Conservation (phyloP, 805 yeast genomes). For the Barnettozyma californica region DNA sequence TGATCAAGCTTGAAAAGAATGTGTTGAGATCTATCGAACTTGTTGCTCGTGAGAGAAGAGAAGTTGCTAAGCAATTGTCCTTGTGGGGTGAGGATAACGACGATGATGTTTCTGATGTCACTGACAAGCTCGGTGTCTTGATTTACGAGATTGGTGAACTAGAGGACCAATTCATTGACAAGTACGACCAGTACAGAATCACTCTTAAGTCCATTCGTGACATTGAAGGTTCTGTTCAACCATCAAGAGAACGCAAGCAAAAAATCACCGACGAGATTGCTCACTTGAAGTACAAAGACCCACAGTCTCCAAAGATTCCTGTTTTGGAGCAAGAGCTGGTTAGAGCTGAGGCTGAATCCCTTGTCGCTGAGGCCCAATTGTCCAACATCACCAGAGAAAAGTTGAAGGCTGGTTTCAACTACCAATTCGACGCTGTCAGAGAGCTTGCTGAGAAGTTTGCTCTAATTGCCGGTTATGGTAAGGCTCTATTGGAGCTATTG, state of each 20-base stretch:
- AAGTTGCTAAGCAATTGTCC: constrained; percentile 76
- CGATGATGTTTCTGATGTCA: constrained; percentile 80
- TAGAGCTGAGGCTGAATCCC: constrained; percentile 86
- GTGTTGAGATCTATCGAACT: constrained; percentile 75
- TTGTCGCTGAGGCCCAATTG: constrained; percentile 89
- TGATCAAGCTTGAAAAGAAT: constrained; percentile 78
- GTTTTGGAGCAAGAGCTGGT: constrained; percentile 85
- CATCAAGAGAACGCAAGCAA: constrained; percentile 80
- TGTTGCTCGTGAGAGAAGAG: constrained; percentile 71
- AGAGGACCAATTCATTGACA: constrained; percentile 82
- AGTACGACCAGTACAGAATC: constrained; percentile 80
- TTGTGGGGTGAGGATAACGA: constrained; percentile 86
- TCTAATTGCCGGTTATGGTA: constrained; percentile 85
- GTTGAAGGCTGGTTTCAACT: constrained; percentile 76
- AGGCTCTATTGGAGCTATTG: constrained; percentile 74
- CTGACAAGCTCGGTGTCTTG: constrained; percentile 82
- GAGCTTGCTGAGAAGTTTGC: constrained; percentile 85
- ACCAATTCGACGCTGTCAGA: constrained; percentile 80
- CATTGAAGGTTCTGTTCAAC: constrained; percentile 84
- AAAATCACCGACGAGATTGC: constrained; percentile 84
- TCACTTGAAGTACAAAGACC: constrained; percentile 77
- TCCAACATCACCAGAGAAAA: constrained; percentile 85
- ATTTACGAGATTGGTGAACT: constrained; percentile 80
- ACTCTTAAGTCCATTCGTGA: constrained; percentile 77
- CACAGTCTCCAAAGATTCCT: constrained; percentile 72